A percentile compares a stretch with the other conserved stretches of the same genome.
Evolutionary conservation across 179 eudicot genomes (phyloP).

Genomic region (Patellifolia procumbens): DNA sequence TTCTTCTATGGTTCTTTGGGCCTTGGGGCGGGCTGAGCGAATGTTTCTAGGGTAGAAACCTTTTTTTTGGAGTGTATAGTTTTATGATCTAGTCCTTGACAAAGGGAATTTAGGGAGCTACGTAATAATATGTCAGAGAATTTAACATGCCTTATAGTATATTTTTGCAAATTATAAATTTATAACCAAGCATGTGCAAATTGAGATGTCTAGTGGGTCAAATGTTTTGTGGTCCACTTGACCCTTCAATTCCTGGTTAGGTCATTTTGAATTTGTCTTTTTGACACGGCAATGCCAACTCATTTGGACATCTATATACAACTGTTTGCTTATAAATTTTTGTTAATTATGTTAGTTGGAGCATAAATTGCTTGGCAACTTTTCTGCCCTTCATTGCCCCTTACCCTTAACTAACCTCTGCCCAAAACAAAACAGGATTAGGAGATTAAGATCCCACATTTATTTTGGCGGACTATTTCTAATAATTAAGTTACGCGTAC

Average conservation of each 20-base stretch:
- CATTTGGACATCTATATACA: slow-evolving; percentile 8
- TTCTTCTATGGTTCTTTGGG: not conserved
- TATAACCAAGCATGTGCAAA: slow-evolving; percentile 12
- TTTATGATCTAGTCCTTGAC: not conserved
- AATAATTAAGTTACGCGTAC: not conserved
- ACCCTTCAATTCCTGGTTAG: slow-evolving; percentile 18
- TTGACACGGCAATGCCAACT: slow-evolving; percentile 30
- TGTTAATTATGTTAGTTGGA: slow-evolving; percentile 4
- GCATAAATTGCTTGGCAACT: not conserved
- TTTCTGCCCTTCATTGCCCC: not conserved
- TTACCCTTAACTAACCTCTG: not conserved
- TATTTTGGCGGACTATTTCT: not conserved
- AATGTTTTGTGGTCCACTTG: slow-evolving; percentile 5
- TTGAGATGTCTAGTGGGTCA: slow-evolving; percentile 10
- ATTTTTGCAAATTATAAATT: not conserved
- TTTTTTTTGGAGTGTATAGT: not conserved
- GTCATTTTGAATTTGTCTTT: slow-evolving; percentile 24
- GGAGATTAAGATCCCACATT: not conserved
- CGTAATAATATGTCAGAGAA: not conserved
- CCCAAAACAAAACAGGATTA: not conserved
- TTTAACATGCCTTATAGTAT: not conserved
- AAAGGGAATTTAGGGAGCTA: not conserved
- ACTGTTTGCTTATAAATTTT: slow-evolving; percentile 18
- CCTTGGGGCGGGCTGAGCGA: not conserved
- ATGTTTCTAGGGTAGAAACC: not conserved